Conservation (phyloP, 2,329 filamentous ascomycete species). For the Septoria petroselini region DNA sequence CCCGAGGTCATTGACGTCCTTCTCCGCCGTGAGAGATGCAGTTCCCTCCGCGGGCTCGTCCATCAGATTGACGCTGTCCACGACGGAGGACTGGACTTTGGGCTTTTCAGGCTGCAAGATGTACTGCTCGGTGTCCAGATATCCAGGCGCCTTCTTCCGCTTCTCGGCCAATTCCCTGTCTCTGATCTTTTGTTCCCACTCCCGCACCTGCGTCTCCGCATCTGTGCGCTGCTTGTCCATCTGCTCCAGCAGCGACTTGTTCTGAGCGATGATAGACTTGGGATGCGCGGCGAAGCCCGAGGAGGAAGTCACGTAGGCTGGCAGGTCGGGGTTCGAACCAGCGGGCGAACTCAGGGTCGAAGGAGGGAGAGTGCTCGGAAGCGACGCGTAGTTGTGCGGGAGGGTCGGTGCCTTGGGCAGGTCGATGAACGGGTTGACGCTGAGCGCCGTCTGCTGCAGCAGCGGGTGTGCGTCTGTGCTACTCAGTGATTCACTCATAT, state of each 20-base stretch:
- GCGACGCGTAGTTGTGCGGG: slow-evolving; percentile 89
- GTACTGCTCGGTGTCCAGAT: slow-evolving; percentile 70
- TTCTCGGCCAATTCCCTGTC: slow-evolving; percentile 74
- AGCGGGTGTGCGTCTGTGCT: slow-evolving; percentile 67
- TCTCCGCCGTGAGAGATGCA: slow-evolving; percentile 20
- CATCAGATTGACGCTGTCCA: slow-evolving; percentile 27
- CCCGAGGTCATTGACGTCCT: slow-evolving; percentile 35
- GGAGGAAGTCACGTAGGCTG: slow-evolving; percentile 71
- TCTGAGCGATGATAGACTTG: slow-evolving; percentile 78
- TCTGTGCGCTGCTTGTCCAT: slow-evolving; percentile 66
- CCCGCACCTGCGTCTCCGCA: slow-evolving; percentile 63
- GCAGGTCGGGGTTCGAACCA: slow-evolving; percentile 42
- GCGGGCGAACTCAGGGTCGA: slow-evolving; percentile 56
- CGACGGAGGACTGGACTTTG: slow-evolving; percentile 21
- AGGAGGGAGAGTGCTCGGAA: slow-evolving; percentile 80
- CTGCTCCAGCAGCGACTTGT: slow-evolving; percentile 72
- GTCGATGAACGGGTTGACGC: slow-evolving; percentile 89
- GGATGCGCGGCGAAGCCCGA: slow-evolving; percentile 80
- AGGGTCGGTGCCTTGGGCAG: slow-evolving; percentile 87
- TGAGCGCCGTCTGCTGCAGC: slow-evolving; percentile 86
- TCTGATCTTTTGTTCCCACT: slow-evolving; percentile 65
- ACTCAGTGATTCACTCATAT: background rate
- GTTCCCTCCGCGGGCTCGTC: slow-evolving; percentile 22
- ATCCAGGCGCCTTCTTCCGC: slow-evolving; percentile 73
- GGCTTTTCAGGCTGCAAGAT: slow-evolving; percentile 65